Conservation (phyloP, 2,329 filamentous ascomycete species). For the Pyrenophora seminiperda region DNA sequence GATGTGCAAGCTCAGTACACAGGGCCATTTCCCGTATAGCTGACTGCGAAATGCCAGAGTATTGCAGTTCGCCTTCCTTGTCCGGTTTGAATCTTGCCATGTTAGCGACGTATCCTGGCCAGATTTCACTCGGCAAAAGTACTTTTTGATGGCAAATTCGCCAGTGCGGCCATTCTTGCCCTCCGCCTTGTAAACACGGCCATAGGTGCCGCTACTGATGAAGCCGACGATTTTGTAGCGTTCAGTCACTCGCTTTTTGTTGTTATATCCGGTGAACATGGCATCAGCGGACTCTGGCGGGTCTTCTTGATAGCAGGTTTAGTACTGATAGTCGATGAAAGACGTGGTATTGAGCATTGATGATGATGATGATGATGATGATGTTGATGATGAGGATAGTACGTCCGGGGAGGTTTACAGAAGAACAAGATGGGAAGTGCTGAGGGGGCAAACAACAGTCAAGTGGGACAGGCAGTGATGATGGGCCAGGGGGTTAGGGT, state of each 20-base stretch:
- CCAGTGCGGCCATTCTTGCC: conserved; percentile 73
- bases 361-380: not conserved
- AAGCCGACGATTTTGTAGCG: conserved; percentile 97
- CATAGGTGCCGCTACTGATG: conserved; percentile 97
- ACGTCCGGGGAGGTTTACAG: too few species aligned
- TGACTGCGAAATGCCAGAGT: conserved; percentile 96
- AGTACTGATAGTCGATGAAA: conserved; percentile 1
- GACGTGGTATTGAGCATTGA: not conserved
- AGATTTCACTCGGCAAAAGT: conserved; percentile 28
- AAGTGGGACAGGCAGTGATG: conserved; percentile 23
- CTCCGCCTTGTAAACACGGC: conserved; percentile 93
- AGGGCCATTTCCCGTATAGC: conserved; percentile 97
- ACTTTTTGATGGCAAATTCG: conserved; percentile 99
- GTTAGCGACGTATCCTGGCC: conserved; percentile 22
- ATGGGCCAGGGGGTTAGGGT: conserved; percentile 12
- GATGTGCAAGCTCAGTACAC: conserved; percentile 86
- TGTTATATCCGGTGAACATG: conserved; percentile 60
- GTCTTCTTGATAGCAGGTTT: conserved; percentile 23
- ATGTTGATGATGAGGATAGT: too few species aligned
- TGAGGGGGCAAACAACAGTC: conserved; percentile 21
- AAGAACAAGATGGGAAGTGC: conserved; percentile 12
- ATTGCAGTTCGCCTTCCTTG: conserved; percentile 96
- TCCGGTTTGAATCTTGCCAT: conserved; percentile 80
- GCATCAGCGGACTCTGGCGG: conserved; percentile 34
- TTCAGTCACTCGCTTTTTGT: conserved; percentile 86